Percentiles rank a stretch among this genome's conserved stretches.
Evolutionary conservation across 1,284 basidiomycete species (phyloP).

Genomic region (Sanguinoderma infundibulare): DNA sequence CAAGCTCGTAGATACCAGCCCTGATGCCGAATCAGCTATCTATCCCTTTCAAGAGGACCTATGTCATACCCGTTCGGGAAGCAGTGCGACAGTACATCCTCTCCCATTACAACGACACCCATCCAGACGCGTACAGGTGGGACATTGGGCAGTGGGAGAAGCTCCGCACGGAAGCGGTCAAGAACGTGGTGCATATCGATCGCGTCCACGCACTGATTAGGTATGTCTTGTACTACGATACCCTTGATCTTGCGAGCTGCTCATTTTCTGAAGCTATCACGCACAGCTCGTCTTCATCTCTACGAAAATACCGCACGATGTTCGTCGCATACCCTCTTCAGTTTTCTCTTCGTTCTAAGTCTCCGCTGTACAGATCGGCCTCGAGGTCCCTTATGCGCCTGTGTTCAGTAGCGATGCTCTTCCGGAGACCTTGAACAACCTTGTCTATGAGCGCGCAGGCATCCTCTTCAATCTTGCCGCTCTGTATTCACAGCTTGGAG

Average conservation of each 20-base stretch:
- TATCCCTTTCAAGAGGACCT: constrained; percentile 80
- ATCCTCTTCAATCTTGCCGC: constrained; percentile 87
- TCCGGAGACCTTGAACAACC: constrained; percentile 69
- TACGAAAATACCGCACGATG: constrained; percentile 73
- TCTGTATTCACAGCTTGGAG: constrained; percentile 76
- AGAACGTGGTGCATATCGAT: constrained; percentile 62
- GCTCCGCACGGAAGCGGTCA: constrained; percentile 68
- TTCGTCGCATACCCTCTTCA: constrained; percentile 37
- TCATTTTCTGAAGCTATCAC: constrained; percentile 69
- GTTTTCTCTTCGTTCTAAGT: constrained; percentile 4
- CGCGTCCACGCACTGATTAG: constrained; percentile 46
- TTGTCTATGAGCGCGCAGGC: constrained; percentile 79
- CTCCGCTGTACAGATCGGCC: constrained; percentile 61
- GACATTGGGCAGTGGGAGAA: constrained; percentile 78
- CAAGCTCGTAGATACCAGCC: neutral
- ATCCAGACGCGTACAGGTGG: constrained; percentile 86
- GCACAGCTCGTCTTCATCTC: constrained; percentile 85
- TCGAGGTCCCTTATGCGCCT: constrained; percentile 78
- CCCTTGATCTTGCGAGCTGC: constrained; percentile 6
- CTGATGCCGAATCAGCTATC: constrained; percentile 80
- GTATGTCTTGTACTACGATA: constrained; percentile 2
- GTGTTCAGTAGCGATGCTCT: constrained; percentile 63
- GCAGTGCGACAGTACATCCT: constrained; percentile 73
- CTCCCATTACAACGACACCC: constrained; percentile 70
- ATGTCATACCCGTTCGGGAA: constrained; percentile 59